Conservation (phyloP, 106 monocot genomes). For the Alisma plantagoaquatica region DNA sequence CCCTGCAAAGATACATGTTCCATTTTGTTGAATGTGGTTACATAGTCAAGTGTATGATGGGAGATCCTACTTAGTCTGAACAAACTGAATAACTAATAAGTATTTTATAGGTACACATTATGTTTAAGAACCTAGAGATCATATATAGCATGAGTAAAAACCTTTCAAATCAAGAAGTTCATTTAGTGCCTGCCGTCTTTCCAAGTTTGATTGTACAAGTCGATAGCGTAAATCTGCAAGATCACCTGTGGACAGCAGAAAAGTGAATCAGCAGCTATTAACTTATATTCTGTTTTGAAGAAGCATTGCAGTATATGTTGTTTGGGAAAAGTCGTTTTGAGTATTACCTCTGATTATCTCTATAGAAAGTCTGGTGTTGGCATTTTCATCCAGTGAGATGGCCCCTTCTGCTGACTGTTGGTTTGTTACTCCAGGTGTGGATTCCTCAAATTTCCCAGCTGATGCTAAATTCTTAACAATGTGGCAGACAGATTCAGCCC, state of each 20-base stretch:
- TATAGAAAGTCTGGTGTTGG: background rate
- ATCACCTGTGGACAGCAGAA: slow-evolving; percentile 26
- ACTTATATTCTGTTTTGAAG: background rate
- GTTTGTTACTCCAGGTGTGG: too few species aligned
- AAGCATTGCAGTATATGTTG: background rate
- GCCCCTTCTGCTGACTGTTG: too few species aligned
- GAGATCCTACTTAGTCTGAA: background rate
- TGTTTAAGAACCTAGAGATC: background rate
- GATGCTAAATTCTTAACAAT: background rate
- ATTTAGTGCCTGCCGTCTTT: slow-evolving; percentile 39
- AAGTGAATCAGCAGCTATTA: background rate
- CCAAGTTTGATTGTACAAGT: slow-evolving; percentile 25
- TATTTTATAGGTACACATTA: background rate
- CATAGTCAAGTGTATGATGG: background rate
- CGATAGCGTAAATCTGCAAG: slow-evolving; percentile 14
- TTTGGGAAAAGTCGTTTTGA: background rate
- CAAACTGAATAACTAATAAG: background rate
- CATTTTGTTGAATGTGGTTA: background rate
- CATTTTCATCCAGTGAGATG: background rate
- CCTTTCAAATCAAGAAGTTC: slow-evolving; percentile 68
- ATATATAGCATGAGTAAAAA: slow-evolving; percentile 1
- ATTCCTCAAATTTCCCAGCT: background rate
- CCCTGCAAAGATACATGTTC: slow-evolving; percentile 19
- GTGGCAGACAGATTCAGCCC: background rate
- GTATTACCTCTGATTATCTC: background rate